Base-by-base conservation (phyloP, 208 protist species). In the Trypanosoma platydactyli region DNA sequence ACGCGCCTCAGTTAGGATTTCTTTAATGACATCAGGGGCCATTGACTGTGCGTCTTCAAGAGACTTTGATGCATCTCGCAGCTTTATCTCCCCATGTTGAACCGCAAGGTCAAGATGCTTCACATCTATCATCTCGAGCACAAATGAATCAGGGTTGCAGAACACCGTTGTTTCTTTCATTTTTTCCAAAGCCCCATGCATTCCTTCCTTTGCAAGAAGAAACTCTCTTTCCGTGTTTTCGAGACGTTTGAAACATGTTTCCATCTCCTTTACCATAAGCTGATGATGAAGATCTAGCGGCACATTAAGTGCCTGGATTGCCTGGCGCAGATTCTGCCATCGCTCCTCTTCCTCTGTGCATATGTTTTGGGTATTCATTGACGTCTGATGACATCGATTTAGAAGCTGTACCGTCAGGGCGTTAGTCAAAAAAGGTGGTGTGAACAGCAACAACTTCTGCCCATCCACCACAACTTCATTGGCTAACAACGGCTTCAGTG, bases 361-460 rank as follows among this genome's bases (percentile, higher is more conserved):
- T 22, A 50, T 35, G 0, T 24, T 6, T 66, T 56, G 61, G 24
- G 4, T 41, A 49, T 49, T 38, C 29, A 0, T 35, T 18, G 0
- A 38, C 1, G 33, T 46, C 27, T 13, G 16, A 44, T 16, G 52
- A 22, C 42, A 48, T 33, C 24, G 30, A 46, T 55, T 22, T n/a
- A 27, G 30, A 20, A 63, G 35, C 11, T 55, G 48, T 52, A 61
- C 68, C 20, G 7, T 24, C 22, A 73, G 33, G 5, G 44, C 24
- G 4, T 73, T 44, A 0, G 58, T 45, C 25, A 73, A 41, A 33
- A 52, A 2, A n/a, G 51, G 24, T 16, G 59, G 38, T 3, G 60
- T 40, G 51, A 73, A 73, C 0, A 73, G 44, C 20, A 73, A 46
- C n/a, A 73, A 53, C 45, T 67, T 73, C 41, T 73, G 68, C 20